These are phyloP conservation scores for Suhomyces atakaporum DNA, from an alignment of 1,139 yeast species.

Conservation along the genomic window DNA sequence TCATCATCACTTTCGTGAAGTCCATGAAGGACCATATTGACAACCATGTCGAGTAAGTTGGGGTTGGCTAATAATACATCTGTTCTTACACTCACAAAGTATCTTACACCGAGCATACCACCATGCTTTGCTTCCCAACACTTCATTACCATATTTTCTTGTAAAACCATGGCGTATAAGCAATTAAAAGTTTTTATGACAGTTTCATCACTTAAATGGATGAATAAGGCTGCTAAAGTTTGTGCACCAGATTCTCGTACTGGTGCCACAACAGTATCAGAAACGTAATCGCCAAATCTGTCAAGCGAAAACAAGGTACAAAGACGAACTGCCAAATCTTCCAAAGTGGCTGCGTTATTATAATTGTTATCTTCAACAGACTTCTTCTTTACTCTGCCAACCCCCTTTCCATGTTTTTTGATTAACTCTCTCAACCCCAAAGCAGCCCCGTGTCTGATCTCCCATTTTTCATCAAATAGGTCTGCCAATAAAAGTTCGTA, in stretches of 20 bases:
- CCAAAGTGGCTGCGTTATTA: slow-evolving; percentile 71
- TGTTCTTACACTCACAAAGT: slow-evolving; percentile 87
- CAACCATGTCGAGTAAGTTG: slow-evolving; percentile 67
- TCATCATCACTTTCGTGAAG: slow-evolving; percentile 86
- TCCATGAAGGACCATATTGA: slow-evolving; percentile 86
- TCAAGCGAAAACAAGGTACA: slow-evolving; percentile 90
- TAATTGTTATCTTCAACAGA: slow-evolving; percentile 60
- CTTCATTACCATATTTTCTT: slow-evolving; percentile 49
- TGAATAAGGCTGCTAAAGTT: slow-evolving; percentile 81
- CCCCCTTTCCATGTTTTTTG: slow-evolving; percentile 81
- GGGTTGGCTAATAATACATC: slow-evolving; percentile 65
- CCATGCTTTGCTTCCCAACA: slow-evolving; percentile 99
- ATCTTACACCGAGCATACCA: slow-evolving; percentile 91
- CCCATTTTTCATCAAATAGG: slow-evolving; percentile 88
- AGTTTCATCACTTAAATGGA: slow-evolving; percentile 61
- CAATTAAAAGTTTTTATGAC: slow-evolving; percentile 64
- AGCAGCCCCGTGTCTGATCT: slow-evolving; percentile 93
- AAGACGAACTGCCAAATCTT: slow-evolving; percentile 84
- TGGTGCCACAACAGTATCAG: slow-evolving; percentile 98
- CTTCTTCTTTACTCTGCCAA: slow-evolving; percentile 76
- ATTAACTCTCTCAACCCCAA: slow-evolving; percentile 87
- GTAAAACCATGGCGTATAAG: slow-evolving; percentile 70
- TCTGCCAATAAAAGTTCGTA: slow-evolving; percentile 81
- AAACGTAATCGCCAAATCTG: slow-evolving; percentile 94
- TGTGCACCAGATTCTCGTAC: slow-evolving; percentile 97